Evolutionary conservation across 768 basidiomycete genomes (phyloP), one percentile per base, ranked within the genome.

Genomic region (Pulveroboletus ravenelii): DNA sequence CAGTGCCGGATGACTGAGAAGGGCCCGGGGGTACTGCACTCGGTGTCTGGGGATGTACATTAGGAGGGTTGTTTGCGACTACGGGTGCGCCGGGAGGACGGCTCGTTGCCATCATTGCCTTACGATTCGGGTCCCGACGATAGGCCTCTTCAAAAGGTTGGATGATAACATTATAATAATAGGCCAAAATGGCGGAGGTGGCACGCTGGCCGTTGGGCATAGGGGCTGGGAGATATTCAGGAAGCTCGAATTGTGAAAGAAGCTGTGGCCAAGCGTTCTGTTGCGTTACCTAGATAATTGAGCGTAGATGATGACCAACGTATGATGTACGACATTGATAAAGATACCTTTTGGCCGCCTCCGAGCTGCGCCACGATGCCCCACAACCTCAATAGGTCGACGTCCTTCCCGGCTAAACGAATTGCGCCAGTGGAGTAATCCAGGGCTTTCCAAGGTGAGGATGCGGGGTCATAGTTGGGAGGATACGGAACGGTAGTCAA

Each of bases 381-480:
- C 82, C 85, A 91, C 10, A 92, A 68, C 61, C 76, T 85, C 66
- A 85, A 83, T n/a, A 92, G 65, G 62, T 87, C 84, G 40, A 92
- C 69, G 57, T 90, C 87, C 64, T 78, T 85, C 15, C 85, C 87
- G 3, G 81, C 85, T 17, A 92, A 61, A 42, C 80, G 79, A 65
- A 91, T 74, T 36, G 76, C 69, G 30, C 90, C 89, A 10, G 60
- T 57, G 48, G 81, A 78, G 25, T 78, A 72, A 52, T 90, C 87
- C 52, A 92, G 70, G 46, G 70, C 68, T 61, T 81, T 80, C 83
- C 85, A 91, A 18, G 70, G 76, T 1, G 88, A 82, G 38, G 70
- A 75, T 40, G 64, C 65, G 25, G 79, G 82, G 65, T 92, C 88
- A 56, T 81, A 91, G 45, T 70, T 72, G 5, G 78, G 72, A 12